Evolutionary conservation across 495 filamentous ascomycete species (phyloP).

Genomic region (Xanthoparmelia taractica): DNA sequence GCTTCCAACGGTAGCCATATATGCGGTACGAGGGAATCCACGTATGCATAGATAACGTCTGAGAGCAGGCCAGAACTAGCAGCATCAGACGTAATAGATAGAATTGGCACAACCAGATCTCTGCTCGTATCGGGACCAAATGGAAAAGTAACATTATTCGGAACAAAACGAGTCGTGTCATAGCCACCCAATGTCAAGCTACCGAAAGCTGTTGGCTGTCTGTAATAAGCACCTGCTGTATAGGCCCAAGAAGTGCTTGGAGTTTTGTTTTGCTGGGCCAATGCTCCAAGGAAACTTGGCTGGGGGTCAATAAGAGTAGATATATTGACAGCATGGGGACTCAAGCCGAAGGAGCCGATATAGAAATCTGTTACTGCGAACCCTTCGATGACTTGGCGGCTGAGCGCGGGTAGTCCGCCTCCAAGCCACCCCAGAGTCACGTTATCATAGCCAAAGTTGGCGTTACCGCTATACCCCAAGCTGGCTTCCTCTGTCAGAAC

Average conservation of each 20-base stretch:
- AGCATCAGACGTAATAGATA: constrained; percentile 30
- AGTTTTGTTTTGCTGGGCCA: constrained; percentile 24
- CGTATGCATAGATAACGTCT: constrained; percentile 28
- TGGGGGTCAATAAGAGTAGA: constrained; percentile 23
- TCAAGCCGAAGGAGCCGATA: constrained; percentile 30
- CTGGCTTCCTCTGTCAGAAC: constrained; percentile 14
- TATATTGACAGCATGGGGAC: constrained; percentile 28
- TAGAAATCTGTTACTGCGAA: constrained; percentile 31
- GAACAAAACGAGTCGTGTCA: constrained; percentile 42
- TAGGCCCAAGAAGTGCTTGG: constrained; percentile 29
- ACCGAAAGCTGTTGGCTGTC: constrained; percentile 35
- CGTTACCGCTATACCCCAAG: constrained; percentile 30
- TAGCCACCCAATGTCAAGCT: constrained; percentile 51
- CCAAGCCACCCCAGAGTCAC: constrained; percentile 27
- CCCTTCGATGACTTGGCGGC: constrained; percentile 26
- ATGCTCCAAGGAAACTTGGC: constrained; percentile 26
- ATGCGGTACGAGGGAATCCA: constrained; percentile 49
- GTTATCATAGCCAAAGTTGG: constrained; percentile 29
- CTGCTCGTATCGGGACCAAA: constrained; percentile 43
- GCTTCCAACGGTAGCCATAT: constrained; percentile 46
- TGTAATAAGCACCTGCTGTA: constrained; percentile 32
- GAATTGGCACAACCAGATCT: constrained; percentile 42
- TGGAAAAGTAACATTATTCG: constrained; percentile 42
- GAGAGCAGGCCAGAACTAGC: not conserved
- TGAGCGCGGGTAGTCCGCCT: constrained; percentile 12